Percentiles rank a stretch among this genome's conserved stretches.
phyloP scores from a whole-genome alignment of 305 asterid genomes.

The Solanum aculeatissimum region DNA sequence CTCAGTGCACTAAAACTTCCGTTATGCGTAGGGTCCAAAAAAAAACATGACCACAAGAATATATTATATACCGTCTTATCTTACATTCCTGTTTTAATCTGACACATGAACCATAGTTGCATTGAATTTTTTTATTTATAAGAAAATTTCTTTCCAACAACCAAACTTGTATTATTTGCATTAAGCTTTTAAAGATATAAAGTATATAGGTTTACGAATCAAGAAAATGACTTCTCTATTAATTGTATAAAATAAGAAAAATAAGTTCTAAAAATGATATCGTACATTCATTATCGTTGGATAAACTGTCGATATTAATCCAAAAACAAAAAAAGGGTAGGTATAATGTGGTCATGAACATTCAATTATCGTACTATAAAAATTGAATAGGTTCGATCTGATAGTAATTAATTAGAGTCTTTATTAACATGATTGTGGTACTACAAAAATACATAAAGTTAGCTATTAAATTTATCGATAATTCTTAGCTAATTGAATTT shows the following conservation, averaged over 20 bases:
- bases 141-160: background rate
- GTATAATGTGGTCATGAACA: background rate
- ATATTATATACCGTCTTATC: too few species aligned
- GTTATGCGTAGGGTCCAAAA: too few species aligned
- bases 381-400: background rate
- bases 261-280: background rate
- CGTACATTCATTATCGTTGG: background rate
- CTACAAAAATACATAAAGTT: too few species aligned
- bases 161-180: background rate
- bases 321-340: background rate
- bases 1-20: too few species aligned
- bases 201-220: background rate
- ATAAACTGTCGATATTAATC: background rate
- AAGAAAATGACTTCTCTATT: background rate
- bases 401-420: background rate
- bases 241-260: background rate
- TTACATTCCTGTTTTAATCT: background rate
- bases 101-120: background rate
- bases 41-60: fast-evolving
- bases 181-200: background rate
- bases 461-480: too few species aligned
- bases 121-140: background rate
- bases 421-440: background rate
- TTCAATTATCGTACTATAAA: background rate
- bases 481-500: too few species aligned